A percentile compares a stretch with the other conserved stretches of the same genome.
These are phyloP conservation scores for Solanum arcanum DNA, from an alignment of 257 asterid genomes.

Conservation along the genomic window DNA sequence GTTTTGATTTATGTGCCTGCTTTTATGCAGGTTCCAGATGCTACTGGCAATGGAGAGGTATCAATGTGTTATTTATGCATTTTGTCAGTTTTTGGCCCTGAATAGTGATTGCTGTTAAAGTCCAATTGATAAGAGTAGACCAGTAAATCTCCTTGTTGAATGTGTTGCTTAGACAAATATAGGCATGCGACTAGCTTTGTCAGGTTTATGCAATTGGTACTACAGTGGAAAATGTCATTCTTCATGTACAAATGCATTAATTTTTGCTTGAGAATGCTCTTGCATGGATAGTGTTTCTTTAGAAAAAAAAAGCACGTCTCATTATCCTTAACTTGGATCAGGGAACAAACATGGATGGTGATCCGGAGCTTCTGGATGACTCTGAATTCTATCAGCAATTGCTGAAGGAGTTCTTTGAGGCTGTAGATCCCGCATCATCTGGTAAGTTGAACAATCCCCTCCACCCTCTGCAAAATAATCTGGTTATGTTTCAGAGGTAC, in stretches of 20 bases:
- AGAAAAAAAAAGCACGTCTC: neutral
- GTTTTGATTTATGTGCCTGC: neutral
- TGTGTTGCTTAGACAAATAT: neutral
- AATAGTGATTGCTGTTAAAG: neutral
- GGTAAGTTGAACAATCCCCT: constrained; percentile 25
- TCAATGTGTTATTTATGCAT: neutral
- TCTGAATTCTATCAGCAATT: constrained; percentile 80
- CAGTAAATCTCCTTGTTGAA: neutral
- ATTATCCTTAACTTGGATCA: constrained; percentile 13
- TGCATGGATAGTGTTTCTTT: neutral
- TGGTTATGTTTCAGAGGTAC: neutral
- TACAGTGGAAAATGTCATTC: neutral
- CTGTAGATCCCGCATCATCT: constrained; percentile 74
- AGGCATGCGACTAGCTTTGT: neutral
- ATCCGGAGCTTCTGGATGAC: constrained; percentile 88
- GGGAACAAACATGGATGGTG: constrained; percentile 40
- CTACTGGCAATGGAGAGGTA: constrained; percentile 50
- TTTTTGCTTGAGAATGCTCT: neutral
- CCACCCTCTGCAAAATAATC: neutral
- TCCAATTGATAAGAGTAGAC: neutral
- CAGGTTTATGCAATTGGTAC: neutral
- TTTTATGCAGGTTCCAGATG: constrained; percentile 42
- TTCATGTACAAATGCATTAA: neutral
- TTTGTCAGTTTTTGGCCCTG: neutral
- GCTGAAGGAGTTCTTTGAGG: constrained; percentile 84